Evolutionary conservation across 306 rosid species (phyloP).

Genomic region (Luffa aegyptiaca): DNA sequence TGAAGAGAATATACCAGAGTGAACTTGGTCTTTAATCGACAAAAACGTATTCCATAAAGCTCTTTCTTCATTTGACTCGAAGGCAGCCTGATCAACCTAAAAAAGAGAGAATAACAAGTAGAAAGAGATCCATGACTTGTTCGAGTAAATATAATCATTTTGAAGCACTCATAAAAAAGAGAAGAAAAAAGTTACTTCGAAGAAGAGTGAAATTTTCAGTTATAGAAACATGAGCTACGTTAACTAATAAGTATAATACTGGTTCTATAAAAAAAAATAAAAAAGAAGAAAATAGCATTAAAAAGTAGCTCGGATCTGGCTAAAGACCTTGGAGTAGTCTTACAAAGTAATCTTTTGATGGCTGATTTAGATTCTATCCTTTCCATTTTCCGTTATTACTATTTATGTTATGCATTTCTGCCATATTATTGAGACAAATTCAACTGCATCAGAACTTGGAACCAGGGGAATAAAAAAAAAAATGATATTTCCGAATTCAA

Average conservation of each 20-base stretch:
- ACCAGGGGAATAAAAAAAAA: not conserved
- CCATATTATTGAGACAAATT: not conserved
- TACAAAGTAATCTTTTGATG: not conserved
- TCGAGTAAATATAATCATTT: not conserved
- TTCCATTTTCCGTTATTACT: not conserved
- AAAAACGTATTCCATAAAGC: conserved; percentile 62
- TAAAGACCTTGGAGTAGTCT: not conserved
- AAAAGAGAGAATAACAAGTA: conserved; percentile 1
- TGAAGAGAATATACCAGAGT: conserved; percentile 36
- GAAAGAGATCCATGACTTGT: not conserved
- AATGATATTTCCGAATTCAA: not conserved
- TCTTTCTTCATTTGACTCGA: conserved; percentile 70
- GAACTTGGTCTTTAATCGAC: conserved; percentile 37
- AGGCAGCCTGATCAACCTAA: conserved; percentile 68
- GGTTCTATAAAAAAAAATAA: not conserved
- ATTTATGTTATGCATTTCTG: not conserved
- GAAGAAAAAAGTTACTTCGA: not conserved
- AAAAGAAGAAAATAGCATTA: not conserved
- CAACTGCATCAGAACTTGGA: not conserved
- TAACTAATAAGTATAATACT: not conserved
- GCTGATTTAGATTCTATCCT: not conserved
- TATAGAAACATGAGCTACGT: not conserved
- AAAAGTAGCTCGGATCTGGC: not conserved
- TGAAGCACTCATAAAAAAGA: not conserved
- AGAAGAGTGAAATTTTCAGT: not conserved